Evolutionary conservation across 1,284 basidiomycete genomes (phyloP).

Genomic region (Amylostereum areolatum): DNA sequence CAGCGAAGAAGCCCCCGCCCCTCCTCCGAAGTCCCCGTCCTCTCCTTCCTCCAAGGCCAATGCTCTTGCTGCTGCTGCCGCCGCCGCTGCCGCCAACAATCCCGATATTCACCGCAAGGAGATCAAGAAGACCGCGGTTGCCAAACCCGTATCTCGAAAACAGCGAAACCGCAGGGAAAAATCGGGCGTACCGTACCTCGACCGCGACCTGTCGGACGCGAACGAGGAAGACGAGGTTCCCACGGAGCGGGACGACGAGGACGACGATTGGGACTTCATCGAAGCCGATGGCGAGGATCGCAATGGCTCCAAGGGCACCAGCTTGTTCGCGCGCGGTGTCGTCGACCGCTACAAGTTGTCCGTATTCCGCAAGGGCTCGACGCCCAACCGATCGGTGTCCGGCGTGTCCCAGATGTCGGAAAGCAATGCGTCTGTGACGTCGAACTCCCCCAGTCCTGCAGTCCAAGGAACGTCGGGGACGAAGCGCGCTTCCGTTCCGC

Average conservation of each 20-base stretch:
- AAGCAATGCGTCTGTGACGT: constrained; percentile 19
- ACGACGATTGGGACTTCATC: constrained; percentile 85
- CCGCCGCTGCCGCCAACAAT: constrained; percentile 11
- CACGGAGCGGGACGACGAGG: constrained; percentile 60
- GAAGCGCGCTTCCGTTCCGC: constrained; percentile 64
- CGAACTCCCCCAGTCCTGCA: constrained; percentile 40
- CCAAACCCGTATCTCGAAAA: constrained; percentile 19
- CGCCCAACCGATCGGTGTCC: constrained; percentile 49
- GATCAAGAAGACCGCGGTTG: constrained; percentile 19
- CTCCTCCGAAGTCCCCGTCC: constrained; percentile 4
- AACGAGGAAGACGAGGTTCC: constrained; percentile 47
- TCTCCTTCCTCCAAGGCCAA: constrained; percentile 3
- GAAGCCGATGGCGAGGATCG: constrained; percentile 67
- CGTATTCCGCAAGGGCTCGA: constrained; percentile 76
- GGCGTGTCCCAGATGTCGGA: constrained; percentile 54
- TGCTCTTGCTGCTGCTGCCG: background rate
- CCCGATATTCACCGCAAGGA: constrained; percentile 20
- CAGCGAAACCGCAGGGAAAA: constrained; percentile 53
- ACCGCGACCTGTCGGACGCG: constrained; percentile 56
- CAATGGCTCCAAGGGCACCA: constrained; percentile 70
- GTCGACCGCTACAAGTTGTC: constrained; percentile 75
- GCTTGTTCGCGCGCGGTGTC: constrained; percentile 77
- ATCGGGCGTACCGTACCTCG: constrained; percentile 71
- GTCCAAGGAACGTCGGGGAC: constrained; percentile 60
- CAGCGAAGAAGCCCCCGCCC: constrained; percentile 6